phyloP scores from a whole-genome alignment of 371 early-diverging fungal genomes.

The Zychaea mexicana region DNA sequence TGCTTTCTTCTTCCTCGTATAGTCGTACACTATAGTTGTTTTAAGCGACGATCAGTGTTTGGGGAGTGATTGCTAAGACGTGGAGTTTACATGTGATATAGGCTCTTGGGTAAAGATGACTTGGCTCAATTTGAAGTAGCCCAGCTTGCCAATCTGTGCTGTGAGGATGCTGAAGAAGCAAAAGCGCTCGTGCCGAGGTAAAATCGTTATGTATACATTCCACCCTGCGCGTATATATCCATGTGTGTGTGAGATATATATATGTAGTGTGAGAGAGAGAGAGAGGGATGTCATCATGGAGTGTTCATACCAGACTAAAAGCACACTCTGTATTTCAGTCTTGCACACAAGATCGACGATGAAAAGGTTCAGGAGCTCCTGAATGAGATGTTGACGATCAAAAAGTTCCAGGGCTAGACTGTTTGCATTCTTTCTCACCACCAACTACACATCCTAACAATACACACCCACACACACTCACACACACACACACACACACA shows the following conservation, averaged over 20 bases:
- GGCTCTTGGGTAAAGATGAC: slow-evolving; percentile 58
- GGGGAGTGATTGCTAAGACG: slow-evolving; percentile 11
- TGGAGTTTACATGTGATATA: slow-evolving; percentile 17
- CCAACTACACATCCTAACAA: neutral
- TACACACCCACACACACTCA: neutral
- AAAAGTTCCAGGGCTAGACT: slow-evolving; percentile 70
- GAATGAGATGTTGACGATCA: slow-evolving; percentile 76
- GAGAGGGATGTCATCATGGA: too few relatives aligned
- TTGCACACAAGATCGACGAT: slow-evolving; percentile 57
- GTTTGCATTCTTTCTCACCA: too few relatives aligned
- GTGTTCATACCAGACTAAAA: too few relatives aligned
- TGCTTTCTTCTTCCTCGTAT: too few relatives aligned
- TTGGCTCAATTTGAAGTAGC: slow-evolving; percentile 84
- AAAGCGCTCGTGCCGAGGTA: slow-evolving; percentile 48
- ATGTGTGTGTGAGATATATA: too few relatives aligned
- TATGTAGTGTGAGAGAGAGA: too few relatives aligned
- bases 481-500: neutral
- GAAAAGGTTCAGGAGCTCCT: slow-evolving; percentile 71
- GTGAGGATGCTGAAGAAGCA: slow-evolving; percentile 88
- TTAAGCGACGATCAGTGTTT: neutral
- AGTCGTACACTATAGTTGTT: too few relatives aligned
- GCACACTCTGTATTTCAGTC: slow-evolving; percentile 6
- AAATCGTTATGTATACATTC: neutral
- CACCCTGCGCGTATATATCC: too few relatives aligned
- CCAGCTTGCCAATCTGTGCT: slow-evolving; percentile 87